Conservation (phyloP, 768 basidiomycete genomes). For the Neoboletus magnificus region DNA sequence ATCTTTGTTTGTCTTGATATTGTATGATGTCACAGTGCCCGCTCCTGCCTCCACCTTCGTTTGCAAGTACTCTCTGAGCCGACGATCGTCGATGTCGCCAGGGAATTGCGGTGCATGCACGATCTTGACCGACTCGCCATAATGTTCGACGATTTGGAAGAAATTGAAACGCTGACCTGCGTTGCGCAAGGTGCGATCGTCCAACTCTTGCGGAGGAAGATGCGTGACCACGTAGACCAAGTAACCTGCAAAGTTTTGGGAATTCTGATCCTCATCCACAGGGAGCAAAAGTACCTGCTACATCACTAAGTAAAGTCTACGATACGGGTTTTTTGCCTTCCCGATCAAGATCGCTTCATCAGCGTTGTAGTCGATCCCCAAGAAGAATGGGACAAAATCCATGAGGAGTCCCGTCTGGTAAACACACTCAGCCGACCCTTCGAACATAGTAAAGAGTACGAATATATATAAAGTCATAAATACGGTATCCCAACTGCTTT, state of each 20-base stretch:
- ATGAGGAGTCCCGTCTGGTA: slow-evolving; percentile 18
- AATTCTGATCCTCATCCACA: not conserved
- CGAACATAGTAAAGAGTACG: not conserved
- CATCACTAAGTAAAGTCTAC: slow-evolving; percentile 24
- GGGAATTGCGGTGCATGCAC: slow-evolving; percentile 3
- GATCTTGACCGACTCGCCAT: slow-evolving; percentile 8
- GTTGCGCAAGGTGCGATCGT: slow-evolving; percentile 14
- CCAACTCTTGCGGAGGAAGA: slow-evolving; percentile 7
- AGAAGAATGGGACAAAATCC: slow-evolving; percentile 26
- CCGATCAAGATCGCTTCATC: slow-evolving; percentile 19
- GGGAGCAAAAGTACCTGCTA: slow-evolving; percentile 9
- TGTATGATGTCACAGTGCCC: slow-evolving; percentile 6
- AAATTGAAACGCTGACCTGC: slow-evolving; percentile 14
- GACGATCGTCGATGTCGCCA: slow-evolving; percentile 5
- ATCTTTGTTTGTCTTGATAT: slow-evolving; percentile 12
- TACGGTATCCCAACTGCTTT: slow-evolving; percentile 15
- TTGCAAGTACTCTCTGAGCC: slow-evolving; percentile 13
- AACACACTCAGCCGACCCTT: not conserved
- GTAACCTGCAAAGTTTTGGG: slow-evolving; percentile 10
- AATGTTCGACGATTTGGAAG: slow-evolving; percentile 6
- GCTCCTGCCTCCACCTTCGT: slow-evolving; percentile 9
- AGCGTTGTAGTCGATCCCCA: slow-evolving; percentile 11
- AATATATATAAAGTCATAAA: slow-evolving; percentile 22
- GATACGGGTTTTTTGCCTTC: slow-evolving; percentile 21
- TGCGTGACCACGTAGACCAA: slow-evolving; percentile 22